Base-by-base conservation (phyloP, 495 filamentous ascomycete genomes). In the Daldinia childiae region DNA sequence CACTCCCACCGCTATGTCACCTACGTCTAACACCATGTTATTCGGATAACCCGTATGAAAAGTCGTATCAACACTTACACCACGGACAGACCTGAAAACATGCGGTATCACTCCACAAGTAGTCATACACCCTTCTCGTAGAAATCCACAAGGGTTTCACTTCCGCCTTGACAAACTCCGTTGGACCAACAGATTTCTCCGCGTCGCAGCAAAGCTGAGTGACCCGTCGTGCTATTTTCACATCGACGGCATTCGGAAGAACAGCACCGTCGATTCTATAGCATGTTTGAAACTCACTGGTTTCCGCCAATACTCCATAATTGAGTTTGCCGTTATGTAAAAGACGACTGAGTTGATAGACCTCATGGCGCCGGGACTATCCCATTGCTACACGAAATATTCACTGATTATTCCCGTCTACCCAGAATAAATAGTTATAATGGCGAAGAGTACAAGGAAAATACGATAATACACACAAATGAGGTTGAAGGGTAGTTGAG, bases 141-240 rank as follows among this genome's bases (percentile, higher is more conserved):
- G 17, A 45, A 71, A 55, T 61, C 57, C 0, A 61, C 29, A 26
- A 51, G 11, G 38, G 30, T 34, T 5, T 29, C 0, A 19, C 27
- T 65, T 15, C 4, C 8, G 27, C 50, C 62, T 0, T 61, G 38
- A 36, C 68, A 65, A 24, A 71, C 50, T 41, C 68, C 62, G 17
- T 71, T 71, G 4, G 68, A 71, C 62, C 62, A 69, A 15, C 67
- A 69, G 15, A 60, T 39, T 4, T 62, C 15, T 62, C 62, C n/a
- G 36, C 6, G 4, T 1, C 32, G 30, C 67, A 69, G 15, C 67
- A 69, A 69, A 43, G 60, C 34, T 17, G 67, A 69, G 34, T 69
- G 67, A 4, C 60, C 60, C 1, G 60, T 48, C 24, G 67, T 65
- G 7, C 24, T 9, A 41, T 71, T 71, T 21, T 71, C 50, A 17